Evolutionary conservation across 805 yeast species (phyloP).

Genomic region (Saccharomycopsis amapae): DNA sequence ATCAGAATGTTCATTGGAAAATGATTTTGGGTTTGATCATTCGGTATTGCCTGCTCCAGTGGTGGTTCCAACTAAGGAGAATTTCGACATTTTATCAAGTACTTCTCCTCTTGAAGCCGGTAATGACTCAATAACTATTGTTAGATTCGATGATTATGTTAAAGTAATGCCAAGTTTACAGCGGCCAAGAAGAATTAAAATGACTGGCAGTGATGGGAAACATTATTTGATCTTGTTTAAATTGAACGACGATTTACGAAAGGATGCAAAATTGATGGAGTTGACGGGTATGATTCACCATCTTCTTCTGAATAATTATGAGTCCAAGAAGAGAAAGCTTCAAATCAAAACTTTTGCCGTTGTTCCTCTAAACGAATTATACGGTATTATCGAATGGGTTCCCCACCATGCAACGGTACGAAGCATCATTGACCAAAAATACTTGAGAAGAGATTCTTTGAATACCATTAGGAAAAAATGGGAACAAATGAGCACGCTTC

Average conservation of each 20-base stretch:
- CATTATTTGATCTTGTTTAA: conserved; percentile 73
- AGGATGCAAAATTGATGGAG: conserved; percentile 92
- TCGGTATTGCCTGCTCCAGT: conserved; percentile 40
- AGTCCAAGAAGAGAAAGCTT: conserved; percentile 65
- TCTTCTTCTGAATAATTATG: conserved; percentile 56
- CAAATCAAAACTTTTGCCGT: conserved; percentile 80
- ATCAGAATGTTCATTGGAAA: conserved; percentile 26
- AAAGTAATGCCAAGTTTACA: conserved; percentile 75
- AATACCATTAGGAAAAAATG: conserved; percentile 25
- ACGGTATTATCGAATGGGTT: conserved; percentile 91
- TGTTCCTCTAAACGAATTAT: conserved; percentile 73
- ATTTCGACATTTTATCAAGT: conserved; percentile 51
- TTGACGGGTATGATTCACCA: conserved; percentile 82
- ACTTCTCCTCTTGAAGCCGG: too few relatives aligned
- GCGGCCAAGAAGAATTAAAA: conserved; percentile 69
- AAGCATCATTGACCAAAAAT: conserved; percentile 43
- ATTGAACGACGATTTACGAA: conserved; percentile 83
- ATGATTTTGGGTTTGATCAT: conserved; percentile 39
- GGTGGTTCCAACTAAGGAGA: conserved; percentile 68
- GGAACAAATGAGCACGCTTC: conserved; percentile 25
- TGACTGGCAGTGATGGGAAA: conserved; percentile 75
- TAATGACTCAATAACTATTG: conserved; percentile 49
- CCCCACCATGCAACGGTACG: conserved; percentile 67
- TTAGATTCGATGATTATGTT: conserved; percentile 59
- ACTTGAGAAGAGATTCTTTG: conserved; percentile 35